Evolutionary conservation across 2,329 filamentous ascomycete species (phyloP).

Genomic region (Neobulgaria alba): DNA sequence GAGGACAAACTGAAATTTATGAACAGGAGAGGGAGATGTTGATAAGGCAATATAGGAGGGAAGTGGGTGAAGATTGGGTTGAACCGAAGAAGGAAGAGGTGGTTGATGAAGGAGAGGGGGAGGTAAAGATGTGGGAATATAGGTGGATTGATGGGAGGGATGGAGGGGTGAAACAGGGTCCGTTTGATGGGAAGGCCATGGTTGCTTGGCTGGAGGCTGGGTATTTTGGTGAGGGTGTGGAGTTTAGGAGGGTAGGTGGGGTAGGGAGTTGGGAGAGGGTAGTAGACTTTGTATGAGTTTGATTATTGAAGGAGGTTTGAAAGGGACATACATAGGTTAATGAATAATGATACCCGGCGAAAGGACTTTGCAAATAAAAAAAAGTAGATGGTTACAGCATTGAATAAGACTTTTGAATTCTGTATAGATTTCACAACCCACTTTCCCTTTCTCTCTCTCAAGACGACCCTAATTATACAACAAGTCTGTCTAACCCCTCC

Average conservation of each 20-base stretch:
- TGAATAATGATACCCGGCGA: constrained; percentile 15
- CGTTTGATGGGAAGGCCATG: constrained; percentile 81
- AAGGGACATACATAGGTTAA: no score
- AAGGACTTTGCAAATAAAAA: neutral
- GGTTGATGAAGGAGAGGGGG: constrained; percentile 6
- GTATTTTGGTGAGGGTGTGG: constrained; percentile 86
- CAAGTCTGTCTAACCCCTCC: no score
- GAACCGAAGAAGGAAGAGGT: constrained; percentile 35
- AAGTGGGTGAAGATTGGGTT: constrained; percentile 82
- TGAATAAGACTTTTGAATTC: no score
- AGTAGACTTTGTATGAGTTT: constrained; percentile 28
- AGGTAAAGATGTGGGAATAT: constrained; percentile 69
- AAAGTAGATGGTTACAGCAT: no score
- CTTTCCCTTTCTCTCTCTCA: no score
- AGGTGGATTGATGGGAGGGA: constrained; percentile 86
- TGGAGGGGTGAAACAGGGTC: constrained; percentile 69
- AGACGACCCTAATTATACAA: no score
- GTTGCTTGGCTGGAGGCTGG: constrained; percentile 83
- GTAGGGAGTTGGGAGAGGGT: constrained; percentile 32
- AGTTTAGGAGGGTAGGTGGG: constrained; percentile 56
- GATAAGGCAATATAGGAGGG: constrained; percentile 71
- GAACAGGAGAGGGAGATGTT: constrained; percentile 79
- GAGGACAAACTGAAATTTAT: constrained; percentile 85
- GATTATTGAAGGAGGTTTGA: no score
- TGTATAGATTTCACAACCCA: no score